A percentile compares a stretch with the other conserved stretches of the same genome.
phyloP scores from a whole-genome alignment of 305 asterid genomes.

The Euphrasia arctica region DNA sequence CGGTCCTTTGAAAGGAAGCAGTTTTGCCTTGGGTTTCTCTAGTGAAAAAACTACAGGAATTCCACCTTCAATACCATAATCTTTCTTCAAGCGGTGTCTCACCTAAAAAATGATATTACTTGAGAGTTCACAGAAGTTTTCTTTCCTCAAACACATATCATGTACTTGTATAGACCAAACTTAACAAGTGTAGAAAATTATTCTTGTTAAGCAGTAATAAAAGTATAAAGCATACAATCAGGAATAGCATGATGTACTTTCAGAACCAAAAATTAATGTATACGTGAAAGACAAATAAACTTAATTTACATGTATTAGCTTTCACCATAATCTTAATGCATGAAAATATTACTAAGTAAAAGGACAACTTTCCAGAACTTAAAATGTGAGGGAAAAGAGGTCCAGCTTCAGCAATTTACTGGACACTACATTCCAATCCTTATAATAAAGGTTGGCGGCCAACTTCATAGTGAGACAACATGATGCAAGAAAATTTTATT shows the following conservation, averaged over 20 bases:
- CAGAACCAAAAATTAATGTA: background rate
- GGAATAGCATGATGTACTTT: background rate
- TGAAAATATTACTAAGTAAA: background rate
- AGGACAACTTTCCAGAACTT: background rate
- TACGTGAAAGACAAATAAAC: background rate
- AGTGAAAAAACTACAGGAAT: conserved; percentile 92
- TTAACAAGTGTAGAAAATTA: conserved; percentile 2
- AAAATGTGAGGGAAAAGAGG: background rate
- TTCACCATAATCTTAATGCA: background rate
- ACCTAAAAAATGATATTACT: conserved; percentile 51
- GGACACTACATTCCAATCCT: background rate
- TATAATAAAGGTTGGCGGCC: background rate
- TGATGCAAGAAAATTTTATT: background rate
- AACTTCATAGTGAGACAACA: background rate
- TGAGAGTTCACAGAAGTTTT: conserved; percentile 24
- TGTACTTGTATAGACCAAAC: background rate
- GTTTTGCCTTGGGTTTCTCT: conserved; percentile 91
- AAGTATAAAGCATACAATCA: conserved; percentile 12
- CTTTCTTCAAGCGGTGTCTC: conserved; percentile 79
- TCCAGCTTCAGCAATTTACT: background rate
- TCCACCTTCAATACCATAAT: conserved; percentile 90
- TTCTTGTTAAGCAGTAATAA: conserved; percentile 3
- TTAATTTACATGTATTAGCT: background rate
- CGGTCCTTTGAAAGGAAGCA: conserved; percentile 92
- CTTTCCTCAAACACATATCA: background rate